Percentiles rank a stretch among this genome's conserved stretches.
These are phyloP conservation scores for Dentipellis sp. DNA, from an alignment of 768 basidiomycete genomes.

Conservation along the genomic window DNA sequence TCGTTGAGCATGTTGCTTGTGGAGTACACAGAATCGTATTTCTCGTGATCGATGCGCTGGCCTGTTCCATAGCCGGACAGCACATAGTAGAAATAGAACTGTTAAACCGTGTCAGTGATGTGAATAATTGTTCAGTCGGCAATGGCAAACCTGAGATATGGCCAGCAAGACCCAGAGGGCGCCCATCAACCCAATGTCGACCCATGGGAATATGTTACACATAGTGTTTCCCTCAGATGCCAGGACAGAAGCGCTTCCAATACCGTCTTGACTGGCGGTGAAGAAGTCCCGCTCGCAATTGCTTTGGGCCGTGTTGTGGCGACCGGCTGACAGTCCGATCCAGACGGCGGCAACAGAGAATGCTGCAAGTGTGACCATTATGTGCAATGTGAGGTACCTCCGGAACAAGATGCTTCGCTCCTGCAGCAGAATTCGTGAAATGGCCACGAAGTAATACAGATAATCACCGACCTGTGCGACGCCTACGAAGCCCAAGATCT, in stretches of 20 bases:
- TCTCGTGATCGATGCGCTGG: conserved; percentile 74
- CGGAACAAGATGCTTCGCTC: conserved; percentile 59
- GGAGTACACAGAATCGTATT: conserved; percentile 69
- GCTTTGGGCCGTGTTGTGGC: conserved; percentile 62
- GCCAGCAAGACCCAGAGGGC: conserved; percentile 77
- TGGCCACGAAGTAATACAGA: neutral
- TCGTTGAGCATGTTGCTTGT: conserved; percentile 43
- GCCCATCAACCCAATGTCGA: conserved; percentile 85
- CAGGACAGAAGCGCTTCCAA: conserved; percentile 20
- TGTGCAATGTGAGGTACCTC: conserved; percentile 62
- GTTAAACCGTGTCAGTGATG: conserved; percentile 17
- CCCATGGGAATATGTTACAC: conserved; percentile 89
- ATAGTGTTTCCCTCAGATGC: conserved; percentile 55
- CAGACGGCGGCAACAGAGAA: conserved; percentile 77
- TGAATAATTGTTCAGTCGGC: conserved; percentile 9
- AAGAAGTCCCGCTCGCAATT: conserved; percentile 60
- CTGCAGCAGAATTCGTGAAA: conserved; percentile 23
- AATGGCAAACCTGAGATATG: conserved; percentile 58
- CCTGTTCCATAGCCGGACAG: conserved; percentile 57
- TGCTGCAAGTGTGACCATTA: conserved; percentile 39
- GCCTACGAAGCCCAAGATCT: conserved; percentile 79
- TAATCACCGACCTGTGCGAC: conserved; percentile 56
- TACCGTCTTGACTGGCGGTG: conserved; percentile 16
- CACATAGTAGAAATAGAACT: conserved; percentile 44
- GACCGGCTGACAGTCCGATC: conserved; percentile 70